Evolutionary conservation across 768 basidiomycete genomes (phyloP).

Genomic region (Pulveroboletus sp.): DNA sequence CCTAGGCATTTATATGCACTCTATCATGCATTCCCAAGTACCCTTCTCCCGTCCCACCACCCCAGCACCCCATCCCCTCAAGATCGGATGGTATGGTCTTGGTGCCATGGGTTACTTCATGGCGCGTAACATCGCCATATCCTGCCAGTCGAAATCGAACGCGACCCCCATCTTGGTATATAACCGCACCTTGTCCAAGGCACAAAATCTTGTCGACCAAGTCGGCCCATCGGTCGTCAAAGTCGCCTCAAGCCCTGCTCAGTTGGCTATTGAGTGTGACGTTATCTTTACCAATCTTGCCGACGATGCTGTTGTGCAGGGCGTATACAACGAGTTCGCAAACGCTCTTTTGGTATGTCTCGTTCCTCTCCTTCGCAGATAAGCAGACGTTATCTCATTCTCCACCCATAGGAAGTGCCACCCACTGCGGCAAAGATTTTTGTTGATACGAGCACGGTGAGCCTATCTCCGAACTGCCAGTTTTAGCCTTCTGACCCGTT

Average conservation of each 20-base stretch:
- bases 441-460: conserved; percentile 79
- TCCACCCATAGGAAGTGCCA: conserved; percentile 31
- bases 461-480: conserved; percentile 21
- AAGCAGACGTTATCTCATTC: not conserved
- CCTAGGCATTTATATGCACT: conserved; percentile 4
- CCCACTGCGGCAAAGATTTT: conserved; percentile 63
- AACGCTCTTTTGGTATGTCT: conserved; percentile 49
- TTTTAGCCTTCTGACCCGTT: conserved; percentile 6
- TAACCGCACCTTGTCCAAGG: conserved; percentile 66
- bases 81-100: conserved; percentile 45
- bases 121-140: conserved; percentile 72
- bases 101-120: conserved; percentile 73
- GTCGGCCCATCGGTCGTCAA: conserved; percentile 49
- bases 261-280: conserved; percentile 65
- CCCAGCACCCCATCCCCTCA: conserved; percentile 36
- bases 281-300: conserved; percentile 71
- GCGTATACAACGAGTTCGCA: conserved; percentile 56
- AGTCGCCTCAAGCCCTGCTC: conserved; percentile 51
- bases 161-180: conserved; percentile 61
- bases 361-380: not conserved
- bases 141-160: conserved; percentile 35
- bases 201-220: conserved; percentile 51
- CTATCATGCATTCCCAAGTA: conserved; percentile 9
- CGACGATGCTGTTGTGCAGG: conserved; percentile 64
- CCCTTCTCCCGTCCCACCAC: conserved; percentile 61